Base-by-base conservation (phyloP, 2,329 filamentous ascomycete species). In the Aureobasidium sp. region DNA sequence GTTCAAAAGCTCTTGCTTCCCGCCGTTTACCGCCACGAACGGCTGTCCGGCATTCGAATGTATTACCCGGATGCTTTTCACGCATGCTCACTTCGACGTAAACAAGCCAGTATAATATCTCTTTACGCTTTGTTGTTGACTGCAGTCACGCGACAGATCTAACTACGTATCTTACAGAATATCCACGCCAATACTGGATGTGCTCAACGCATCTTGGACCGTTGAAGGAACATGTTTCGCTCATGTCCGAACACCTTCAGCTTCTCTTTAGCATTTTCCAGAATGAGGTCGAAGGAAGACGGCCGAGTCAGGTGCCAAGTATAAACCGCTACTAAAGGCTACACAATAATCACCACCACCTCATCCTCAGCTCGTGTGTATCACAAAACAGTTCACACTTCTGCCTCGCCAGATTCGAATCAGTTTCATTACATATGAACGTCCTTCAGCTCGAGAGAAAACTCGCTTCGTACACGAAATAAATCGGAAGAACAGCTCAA, bases 21-120 rank as follows among this genome's bases (percentile, higher is more conserved):
- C 33, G 55, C 55, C 55, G 55, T 59, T 59, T 31, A 25, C 55
- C 55, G 55, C 55, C 42, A 47, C 42, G 55, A 59, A 59, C 55
- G 55, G 55, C 55, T 23, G 36, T 59, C 36, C 42, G 42, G 55
- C 42, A 59, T 59, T 47, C 31, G 20, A 27, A 13, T n/a, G n/a
- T n/a, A n/a, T n/a, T n/a, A n/a, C n/a, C n/a, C n/a, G n/a, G n/a
- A n/a, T n/a, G n/a, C n/a, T n/a, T n/a, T n/a, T n/a, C n/a, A n/a
- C 10, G 18, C 40, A 31, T 45, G 15, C n/a, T 25, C 18, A n/a
- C n/a, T n/a, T n/a, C n/a, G n/a, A n/a, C n/a, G 25, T 29, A 53
- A 33, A 29, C 25, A 7, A 9, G n/a, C 47, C 9, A n/a, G 16
- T n/a, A 42, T 5, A 36, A 27, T n/a, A 11, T 6, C 33, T 8